phyloP scores from a whole-genome alignment of 2,329 filamentous ascomycete genomes.

The Hypoxylon sp. region DNA sequence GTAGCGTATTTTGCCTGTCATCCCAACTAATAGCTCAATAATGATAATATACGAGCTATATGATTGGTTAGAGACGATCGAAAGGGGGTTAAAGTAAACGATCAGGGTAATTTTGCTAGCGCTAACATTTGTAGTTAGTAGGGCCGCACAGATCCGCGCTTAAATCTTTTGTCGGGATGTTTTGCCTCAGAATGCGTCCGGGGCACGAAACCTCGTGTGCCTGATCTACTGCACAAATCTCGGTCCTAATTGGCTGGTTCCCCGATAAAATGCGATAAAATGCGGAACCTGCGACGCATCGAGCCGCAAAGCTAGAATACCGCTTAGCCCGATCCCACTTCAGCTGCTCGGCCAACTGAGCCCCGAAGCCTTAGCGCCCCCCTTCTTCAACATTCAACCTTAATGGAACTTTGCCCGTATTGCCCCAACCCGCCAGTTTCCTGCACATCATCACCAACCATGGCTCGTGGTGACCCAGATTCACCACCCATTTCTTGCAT shows the following conservation, averaged over 20 bases:
- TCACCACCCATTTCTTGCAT: conserved; percentile 9
- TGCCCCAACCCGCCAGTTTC: conserved; percentile 7
- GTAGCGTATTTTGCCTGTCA: conserved; percentile 12
- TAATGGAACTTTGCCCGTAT: conserved; percentile 28
- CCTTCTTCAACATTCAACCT: conserved; percentile 35
- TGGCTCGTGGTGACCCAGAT: conserved; percentile 2
- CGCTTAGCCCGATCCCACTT: conserved; percentile 31
- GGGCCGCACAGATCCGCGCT: conserved; percentile 46
- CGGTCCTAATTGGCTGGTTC: conserved; percentile 48
- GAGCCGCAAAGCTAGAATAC: conserved; percentile 54
- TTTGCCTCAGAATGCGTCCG: conserved; percentile 58
- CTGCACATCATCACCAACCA: conserved; percentile 15
- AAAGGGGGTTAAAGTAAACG: conserved; percentile 11
- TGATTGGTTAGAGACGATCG: conserved; percentile 31
- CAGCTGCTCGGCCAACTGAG: conserved; percentile 37
- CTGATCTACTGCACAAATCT: conserved; percentile 49
- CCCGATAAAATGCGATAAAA: conserved; percentile 27
- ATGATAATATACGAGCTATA: conserved; percentile 6
- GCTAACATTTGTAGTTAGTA: conserved; percentile 17
- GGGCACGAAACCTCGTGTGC: conserved; percentile 59
- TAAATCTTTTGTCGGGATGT: conserved; percentile 46
- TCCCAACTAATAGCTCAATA: conserved; percentile 32
- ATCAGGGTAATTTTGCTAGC: conserved; percentile 29
- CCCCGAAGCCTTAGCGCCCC: conserved; percentile 41
- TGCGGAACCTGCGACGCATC: conserved; percentile 54